A percentile compares a stretch with the other conserved stretches of the same genome.
These are phyloP conservation scores for Tetragonia tetragonoides DNA, from an alignment of 148 eudicot genomes.

Conservation along the genomic window DNA sequence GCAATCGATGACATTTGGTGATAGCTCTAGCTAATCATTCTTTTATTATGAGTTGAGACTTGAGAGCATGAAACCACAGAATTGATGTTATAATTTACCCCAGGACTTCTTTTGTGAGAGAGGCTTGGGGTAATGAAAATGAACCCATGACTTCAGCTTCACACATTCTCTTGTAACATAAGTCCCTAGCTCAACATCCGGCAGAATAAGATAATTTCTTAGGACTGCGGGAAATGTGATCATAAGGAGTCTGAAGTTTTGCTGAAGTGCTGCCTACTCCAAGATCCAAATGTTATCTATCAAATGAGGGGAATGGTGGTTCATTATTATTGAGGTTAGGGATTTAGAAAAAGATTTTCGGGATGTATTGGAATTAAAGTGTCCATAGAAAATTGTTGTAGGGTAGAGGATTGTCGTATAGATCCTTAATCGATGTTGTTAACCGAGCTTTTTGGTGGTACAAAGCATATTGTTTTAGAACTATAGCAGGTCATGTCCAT, in stretches of 20 bases:
- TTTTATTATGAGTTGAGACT: background rate
- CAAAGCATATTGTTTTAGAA: background rate
- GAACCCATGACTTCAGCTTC: background rate
- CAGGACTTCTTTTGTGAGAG: background rate
- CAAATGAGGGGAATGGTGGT: background rate
- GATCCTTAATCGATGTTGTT: background rate
- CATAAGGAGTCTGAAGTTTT: background rate
- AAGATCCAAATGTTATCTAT: background rate
- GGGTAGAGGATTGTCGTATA: conserved; percentile 18
- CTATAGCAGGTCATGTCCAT: conserved; percentile 3
- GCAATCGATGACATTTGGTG: conserved; percentile 49
- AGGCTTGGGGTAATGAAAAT: no score
- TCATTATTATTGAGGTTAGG: background rate
- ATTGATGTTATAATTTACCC: conserved; percentile 1
- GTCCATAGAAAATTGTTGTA: conserved; percentile 25
- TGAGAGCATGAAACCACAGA: conserved; percentile 16
- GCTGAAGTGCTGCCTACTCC: background rate
- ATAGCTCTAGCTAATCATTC: conserved; percentile 36
- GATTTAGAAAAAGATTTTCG: conserved; percentile 2
- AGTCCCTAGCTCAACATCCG: conserved; percentile 7
- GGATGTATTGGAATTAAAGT: background rate
- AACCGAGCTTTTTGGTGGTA: background rate
- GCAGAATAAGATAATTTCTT: background rate
- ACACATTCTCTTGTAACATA: conserved; percentile 16
- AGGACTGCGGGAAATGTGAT: background rate